These are phyloP conservation scores for Leucaena leucocephala DNA, from an alignment of 306 rosid species.

Conservation along the genomic window DNA sequence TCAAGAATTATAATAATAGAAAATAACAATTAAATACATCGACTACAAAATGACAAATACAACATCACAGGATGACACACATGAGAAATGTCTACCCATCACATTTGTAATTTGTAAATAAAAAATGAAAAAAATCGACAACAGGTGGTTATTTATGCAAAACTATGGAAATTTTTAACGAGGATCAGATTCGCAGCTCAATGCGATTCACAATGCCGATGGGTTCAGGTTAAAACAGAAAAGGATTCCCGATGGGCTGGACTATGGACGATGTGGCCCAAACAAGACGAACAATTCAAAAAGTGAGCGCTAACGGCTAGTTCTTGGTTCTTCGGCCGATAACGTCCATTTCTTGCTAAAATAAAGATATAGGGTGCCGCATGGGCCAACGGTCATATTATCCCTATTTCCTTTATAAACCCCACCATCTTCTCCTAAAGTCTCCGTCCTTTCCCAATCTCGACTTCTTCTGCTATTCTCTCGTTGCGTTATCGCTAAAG, in stretches of 20 bases:
- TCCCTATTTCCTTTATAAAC: conserved; percentile 43
- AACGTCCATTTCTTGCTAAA: conserved; percentile 11
- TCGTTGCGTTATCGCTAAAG: background rate
- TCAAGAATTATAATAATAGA: too few species aligned
- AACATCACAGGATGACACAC: too few species aligned
- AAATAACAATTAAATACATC: too few species aligned
- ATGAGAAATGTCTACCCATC: too few species aligned
- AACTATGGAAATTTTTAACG: background rate
- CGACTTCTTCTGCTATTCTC: background rate
- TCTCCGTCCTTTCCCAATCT: background rate
- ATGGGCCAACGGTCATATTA: conserved; percentile 80
- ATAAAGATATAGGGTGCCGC: background rate
- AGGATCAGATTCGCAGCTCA: too few species aligned
- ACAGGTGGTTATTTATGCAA: background rate
- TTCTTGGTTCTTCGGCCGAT: conserved; percentile 9
- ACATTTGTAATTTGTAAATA: too few species aligned
- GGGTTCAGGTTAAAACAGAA: too few species aligned
- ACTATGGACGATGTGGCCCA: conserved; percentile 28
- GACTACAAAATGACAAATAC: too few species aligned
- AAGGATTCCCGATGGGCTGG: background rate
- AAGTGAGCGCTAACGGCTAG: conserved; percentile 72
- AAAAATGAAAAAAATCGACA: background rate
- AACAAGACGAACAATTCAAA: background rate
- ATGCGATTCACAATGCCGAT: too few species aligned
- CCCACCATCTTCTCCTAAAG: conserved; percentile 3